Conservation (phyloP, 768 basidiomycete species). For the Lentinula sp. region DNA sequence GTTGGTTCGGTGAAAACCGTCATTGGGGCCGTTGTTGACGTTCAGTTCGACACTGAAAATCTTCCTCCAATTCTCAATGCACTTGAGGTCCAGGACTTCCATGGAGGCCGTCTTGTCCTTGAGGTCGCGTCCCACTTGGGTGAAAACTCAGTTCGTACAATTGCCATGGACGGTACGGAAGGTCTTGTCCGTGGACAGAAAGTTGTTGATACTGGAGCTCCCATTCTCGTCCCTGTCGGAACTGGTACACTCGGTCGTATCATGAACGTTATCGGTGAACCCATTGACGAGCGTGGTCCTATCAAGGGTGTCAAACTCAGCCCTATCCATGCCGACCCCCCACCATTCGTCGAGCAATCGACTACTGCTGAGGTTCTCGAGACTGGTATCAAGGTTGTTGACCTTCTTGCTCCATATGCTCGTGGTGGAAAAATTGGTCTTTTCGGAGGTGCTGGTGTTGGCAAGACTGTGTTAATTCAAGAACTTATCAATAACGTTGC, state of each 20-base stretch:
- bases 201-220: slow-evolving; percentile 94
- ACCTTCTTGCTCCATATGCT: slow-evolving; percentile 98
- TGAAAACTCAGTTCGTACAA: slow-evolving; percentile 98
- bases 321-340: slow-evolving; percentile 97
- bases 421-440: slow-evolving; percentile 99
- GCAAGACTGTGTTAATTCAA: slow-evolving; percentile 99
- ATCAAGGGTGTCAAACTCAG: slow-evolving; percentile 90
- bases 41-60: slow-evolving; percentile 93
- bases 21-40: slow-evolving; percentile 99
- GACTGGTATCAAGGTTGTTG: slow-evolving; percentile 99
- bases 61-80: slow-evolving; percentile 98
- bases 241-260: slow-evolving; percentile 93
- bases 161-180: slow-evolving; percentile 99
- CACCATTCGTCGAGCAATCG: slow-evolving; percentile 96
- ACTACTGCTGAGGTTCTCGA: slow-evolving; percentile 98
- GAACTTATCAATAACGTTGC: slow-evolving; percentile 99
- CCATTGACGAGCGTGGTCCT: slow-evolving; percentile 99
- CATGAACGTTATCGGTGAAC: slow-evolving; percentile 99
- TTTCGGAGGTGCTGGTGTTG: slow-evolving; percentile 99
- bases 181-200: slow-evolving; percentile 99
- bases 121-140: slow-evolving; percentile 98
- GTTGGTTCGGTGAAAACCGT: slow-evolving; percentile 92
- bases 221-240: slow-evolving; percentile 96
- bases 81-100: slow-evolving; percentile 93
- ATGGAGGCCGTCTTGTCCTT: slow-evolving; percentile 94